Conservation (phyloP, 257 asterid genomes). For the Solanum chiquidenum region DNA sequence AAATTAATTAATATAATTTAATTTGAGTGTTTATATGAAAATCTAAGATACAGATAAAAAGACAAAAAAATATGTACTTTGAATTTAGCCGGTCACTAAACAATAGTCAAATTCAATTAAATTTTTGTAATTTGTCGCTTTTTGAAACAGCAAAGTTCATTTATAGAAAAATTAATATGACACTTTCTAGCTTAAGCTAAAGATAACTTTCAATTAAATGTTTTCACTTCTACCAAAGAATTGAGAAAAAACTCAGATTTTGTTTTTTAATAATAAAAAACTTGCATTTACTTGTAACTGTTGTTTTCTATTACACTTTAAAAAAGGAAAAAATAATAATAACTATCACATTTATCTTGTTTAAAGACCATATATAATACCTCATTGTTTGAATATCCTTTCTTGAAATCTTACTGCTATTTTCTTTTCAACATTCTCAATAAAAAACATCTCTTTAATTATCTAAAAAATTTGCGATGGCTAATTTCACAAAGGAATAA, state of each 20-base stretch:
- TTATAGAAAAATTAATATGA: not conserved
- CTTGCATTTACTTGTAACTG: not conserved
- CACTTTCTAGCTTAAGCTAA: not conserved
- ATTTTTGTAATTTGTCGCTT: not conserved
- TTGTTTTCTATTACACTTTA: not conserved
- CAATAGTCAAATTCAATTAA: not conserved
- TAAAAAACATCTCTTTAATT: not conserved
- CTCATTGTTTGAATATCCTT: not conserved
- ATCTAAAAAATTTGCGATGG: not conserved
- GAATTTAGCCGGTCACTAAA: not conserved
- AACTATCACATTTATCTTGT: not conserved
- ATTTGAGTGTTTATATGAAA: too few relatives aligned
- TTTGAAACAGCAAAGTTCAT: not conserved
- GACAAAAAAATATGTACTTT: not conserved
- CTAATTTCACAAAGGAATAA: slow-evolving; percentile 1
- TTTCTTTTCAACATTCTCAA: not conserved
- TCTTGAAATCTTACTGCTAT: not conserved
- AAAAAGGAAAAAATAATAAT: too few relatives aligned
- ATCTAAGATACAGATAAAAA: not conserved
- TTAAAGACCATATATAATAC: not conserved
- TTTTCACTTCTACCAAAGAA: not conserved
- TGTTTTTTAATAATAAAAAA: not conserved
- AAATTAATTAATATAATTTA: too few relatives aligned
- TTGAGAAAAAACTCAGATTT: not conserved
- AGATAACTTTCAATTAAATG: not conserved